A percentile compares a stretch with the other conserved stretches of the same genome.
Conservation (phyloP, 768 basidiomycete genomes). For the Suillus hirtellus region DNA sequence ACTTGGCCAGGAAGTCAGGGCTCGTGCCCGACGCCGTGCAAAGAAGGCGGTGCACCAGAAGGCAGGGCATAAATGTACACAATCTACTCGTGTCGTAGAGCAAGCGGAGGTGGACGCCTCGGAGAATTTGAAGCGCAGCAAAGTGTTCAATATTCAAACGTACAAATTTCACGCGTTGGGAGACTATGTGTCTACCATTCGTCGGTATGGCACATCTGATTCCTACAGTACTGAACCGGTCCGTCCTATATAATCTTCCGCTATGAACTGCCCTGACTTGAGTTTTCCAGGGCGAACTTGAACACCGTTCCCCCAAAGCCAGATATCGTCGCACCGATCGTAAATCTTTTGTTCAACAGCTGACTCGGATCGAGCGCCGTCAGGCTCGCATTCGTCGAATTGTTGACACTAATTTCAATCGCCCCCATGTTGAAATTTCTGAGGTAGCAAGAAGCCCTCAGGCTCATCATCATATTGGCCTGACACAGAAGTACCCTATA, state of each 20-base stretch:
- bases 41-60: no score
- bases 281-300: slow-evolving; percentile 13
- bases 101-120: no score
- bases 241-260: background rate
- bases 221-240: slow-evolving; percentile 35
- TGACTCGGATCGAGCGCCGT: slow-evolving; percentile 5
- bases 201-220: slow-evolving; percentile 34
- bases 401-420: background rate
- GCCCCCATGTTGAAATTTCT: background rate
- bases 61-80: no score
- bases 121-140: no score
- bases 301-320: slow-evolving; percentile 11
- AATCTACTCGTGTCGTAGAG: no score
- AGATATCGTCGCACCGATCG: background rate
- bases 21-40: no score
- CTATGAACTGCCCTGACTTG: no score
- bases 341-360: background rate
- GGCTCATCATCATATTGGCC: slow-evolving; percentile 5
- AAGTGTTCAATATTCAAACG: no score
- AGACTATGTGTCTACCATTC: slow-evolving; percentile 21
- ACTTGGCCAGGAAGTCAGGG: no score
- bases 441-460: background rate
- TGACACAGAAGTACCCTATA: slow-evolving; percentile 11
- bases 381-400: slow-evolving; percentile 3
- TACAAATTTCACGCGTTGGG: no score